These are phyloP conservation scores for Pseudocercospora crystallina DNA, from an alignment of 2,329 filamentous ascomycete species.

Conservation along the genomic window DNA sequence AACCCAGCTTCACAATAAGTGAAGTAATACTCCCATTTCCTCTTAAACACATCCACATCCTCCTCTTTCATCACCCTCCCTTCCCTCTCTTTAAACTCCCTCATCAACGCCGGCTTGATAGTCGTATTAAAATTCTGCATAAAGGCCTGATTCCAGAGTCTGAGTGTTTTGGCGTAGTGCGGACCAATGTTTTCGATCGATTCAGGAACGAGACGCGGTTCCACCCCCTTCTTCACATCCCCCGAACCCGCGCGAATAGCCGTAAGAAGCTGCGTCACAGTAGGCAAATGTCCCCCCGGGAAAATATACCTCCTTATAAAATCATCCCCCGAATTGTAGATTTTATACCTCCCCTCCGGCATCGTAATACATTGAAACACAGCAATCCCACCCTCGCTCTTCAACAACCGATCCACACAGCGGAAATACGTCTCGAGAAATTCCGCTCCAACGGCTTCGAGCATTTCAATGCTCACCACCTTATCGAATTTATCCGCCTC, in stretches of 20 bases:
- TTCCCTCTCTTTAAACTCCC: slow-evolving; percentile 47
- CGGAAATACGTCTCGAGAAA: slow-evolving; percentile 68
- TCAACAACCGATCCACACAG: slow-evolving; percentile 63
- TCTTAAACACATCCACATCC: slow-evolving; percentile 65
- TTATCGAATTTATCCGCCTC: slow-evolving; percentile 59
- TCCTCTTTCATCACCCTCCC: slow-evolving; percentile 55
- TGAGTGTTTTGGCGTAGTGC: slow-evolving; percentile 69
- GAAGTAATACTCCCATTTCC: slow-evolving; percentile 79
- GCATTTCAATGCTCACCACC: slow-evolving; percentile 74
- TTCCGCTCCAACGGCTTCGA: slow-evolving; percentile 70
- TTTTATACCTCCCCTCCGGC: slow-evolving; percentile 65
- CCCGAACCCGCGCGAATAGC: slow-evolving; percentile 60
- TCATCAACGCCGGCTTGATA: slow-evolving; percentile 61
- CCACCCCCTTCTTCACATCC: slow-evolving; percentile 44
- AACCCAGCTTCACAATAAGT: slow-evolving; percentile 74
- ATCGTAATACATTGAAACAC: slow-evolving; percentile 78
- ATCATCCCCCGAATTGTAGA: slow-evolving; percentile 66
- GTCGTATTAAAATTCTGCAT: slow-evolving; percentile 59
- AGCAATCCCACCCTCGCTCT: slow-evolving; percentile 64
- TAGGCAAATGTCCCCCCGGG: slow-evolving; percentile 70
- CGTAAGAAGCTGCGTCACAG: slow-evolving; percentile 66
- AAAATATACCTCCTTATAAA: slow-evolving; percentile 79
- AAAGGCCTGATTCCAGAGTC: slow-evolving; percentile 68
- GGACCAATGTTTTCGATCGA: slow-evolving; percentile 70
- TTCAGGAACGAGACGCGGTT: slow-evolving; percentile 59